Percentiles rank a stretch among this genome's conserved stretches.
These are phyloP conservation scores for Fusarium austroafricanum DNA, from an alignment of 2,329 filamentous ascomycete species.

Conservation along the genomic window DNA sequence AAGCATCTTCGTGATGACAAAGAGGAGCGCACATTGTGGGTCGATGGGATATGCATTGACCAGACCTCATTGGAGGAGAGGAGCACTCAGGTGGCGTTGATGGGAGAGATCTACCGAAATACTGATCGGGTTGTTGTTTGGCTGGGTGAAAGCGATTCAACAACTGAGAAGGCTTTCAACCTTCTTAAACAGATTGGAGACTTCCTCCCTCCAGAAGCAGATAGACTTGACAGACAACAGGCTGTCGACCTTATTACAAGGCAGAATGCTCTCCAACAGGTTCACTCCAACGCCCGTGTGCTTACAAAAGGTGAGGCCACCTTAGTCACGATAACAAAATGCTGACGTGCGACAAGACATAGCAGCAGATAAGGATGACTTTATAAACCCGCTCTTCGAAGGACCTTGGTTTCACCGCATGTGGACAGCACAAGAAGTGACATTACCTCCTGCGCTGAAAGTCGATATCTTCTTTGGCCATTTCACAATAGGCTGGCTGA, in stretches of 20 bases:
- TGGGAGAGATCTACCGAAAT: neutral
- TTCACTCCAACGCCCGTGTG: neutral
- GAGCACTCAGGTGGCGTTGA: neutral
- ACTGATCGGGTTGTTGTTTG: neutral
- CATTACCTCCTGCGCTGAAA: neutral
- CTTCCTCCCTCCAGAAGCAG: neutral
- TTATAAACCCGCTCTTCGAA: neutral
- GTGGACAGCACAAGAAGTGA: neutral
- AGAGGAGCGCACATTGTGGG: neutral
- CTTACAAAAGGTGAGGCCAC: neutral
- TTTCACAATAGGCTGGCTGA: neutral
- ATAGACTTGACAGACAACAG: neutral
- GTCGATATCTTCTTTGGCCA: neutral
- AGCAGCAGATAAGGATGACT: neutral
- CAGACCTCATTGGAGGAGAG: neutral
- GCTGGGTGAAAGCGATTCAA: neutral
- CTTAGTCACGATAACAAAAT: no score
- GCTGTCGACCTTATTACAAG: neutral
- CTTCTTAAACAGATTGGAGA: neutral
- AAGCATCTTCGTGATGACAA: neutral
- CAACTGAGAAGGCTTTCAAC: neutral
- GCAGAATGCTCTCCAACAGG: neutral
- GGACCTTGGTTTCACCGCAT: neutral
- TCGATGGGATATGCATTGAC: neutral
- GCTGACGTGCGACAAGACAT: neutral